phyloP scores from a whole-genome alignment of 495 filamentous ascomycete species.

The Rusavskia elegans region DNA sequence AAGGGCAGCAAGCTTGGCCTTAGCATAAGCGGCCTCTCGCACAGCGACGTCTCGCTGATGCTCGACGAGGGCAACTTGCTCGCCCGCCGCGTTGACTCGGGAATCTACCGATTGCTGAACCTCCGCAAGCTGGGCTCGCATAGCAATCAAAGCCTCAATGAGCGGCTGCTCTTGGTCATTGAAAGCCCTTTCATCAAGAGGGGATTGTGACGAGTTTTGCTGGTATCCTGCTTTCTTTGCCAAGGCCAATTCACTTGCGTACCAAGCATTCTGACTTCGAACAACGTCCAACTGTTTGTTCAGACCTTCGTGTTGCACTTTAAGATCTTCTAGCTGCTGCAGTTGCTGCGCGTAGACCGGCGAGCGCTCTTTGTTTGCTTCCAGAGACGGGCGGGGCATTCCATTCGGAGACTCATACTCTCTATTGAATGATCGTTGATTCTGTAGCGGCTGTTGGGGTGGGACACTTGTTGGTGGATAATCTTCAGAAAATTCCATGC shows the following conservation, averaged over 20 bases:
- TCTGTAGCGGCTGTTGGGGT: conserved; percentile 2
- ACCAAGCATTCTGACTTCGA: conserved; percentile 87
- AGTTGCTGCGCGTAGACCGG: neutral
- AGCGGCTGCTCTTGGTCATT: conserved; percentile 82
- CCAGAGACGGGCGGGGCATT: neutral
- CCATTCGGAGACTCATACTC: neutral
- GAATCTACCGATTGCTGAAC: conserved; percentile 77
- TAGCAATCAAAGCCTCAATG: conserved; percentile 80
- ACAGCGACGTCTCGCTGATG: conserved; percentile 85
- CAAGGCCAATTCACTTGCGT: conserved; percentile 82
- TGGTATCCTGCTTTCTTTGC: conserved; percentile 78
- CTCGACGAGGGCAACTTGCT: conserved; percentile 81
- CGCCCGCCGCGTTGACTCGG: conserved; percentile 69
- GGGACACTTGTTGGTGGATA: conserved; percentile 3
- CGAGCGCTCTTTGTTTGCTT: neutral
- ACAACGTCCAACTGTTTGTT: conserved; percentile 70
- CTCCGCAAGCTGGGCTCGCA: conserved; percentile 68
- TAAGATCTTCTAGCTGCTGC: conserved; percentile 11
- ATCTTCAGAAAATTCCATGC: conserved; percentile 6
- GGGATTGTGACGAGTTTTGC: conserved; percentile 52
- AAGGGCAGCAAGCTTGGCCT: conserved; percentile 78
- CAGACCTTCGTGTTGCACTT: conserved; percentile 16
- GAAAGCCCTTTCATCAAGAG: conserved; percentile 57
- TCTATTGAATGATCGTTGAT: conserved; percentile 9
- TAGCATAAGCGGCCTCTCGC: conserved; percentile 84